Percentiles rank a stretch among this genome's conserved stretches.
Conservation (phyloP, 225 moss, liverwort and hornwort species). For the Lunularia cruciata region DNA sequence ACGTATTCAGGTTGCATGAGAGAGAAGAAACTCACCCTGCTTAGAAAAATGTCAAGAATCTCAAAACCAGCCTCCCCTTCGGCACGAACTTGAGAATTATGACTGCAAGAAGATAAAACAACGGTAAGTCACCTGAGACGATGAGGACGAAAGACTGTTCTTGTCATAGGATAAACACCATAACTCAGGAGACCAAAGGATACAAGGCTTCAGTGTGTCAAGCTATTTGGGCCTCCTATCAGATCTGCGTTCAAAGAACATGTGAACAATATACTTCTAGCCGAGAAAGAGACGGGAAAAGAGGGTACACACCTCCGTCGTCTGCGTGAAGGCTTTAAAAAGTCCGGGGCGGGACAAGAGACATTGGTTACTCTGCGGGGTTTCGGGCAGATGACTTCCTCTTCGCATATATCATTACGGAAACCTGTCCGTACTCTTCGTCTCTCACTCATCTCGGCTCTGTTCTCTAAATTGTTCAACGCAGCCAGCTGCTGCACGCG, state of each 20-base stretch:
- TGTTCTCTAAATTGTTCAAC: constrained; percentile 65
- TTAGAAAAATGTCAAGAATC: constrained; percentile 87
- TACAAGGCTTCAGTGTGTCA: no score
- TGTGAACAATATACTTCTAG: no score
- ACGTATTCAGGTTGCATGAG: neutral
- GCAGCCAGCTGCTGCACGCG: constrained; percentile 93
- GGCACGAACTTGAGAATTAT: constrained; percentile 52
- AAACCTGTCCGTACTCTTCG: constrained; percentile 72
- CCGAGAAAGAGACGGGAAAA: neutral
- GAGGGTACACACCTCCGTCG: constrained; percentile 55
- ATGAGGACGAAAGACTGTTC: neutral
- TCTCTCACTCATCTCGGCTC: constrained; percentile 75
- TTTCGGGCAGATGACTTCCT: constrained; percentile 92
- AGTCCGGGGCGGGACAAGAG: constrained; percentile 64
- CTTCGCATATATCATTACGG: constrained; percentile 62
- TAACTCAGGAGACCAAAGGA: neutral
- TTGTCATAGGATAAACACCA: neutral
- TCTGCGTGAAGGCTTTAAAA: constrained; percentile 70
- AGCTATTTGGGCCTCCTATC: no score
- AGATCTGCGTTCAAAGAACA: no score
- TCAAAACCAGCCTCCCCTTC: constrained; percentile 93
- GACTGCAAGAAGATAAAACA: constrained; percentile 44
- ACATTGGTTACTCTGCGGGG: constrained; percentile 73
- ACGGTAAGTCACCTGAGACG: no score
- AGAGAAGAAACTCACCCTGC: constrained; percentile 57